Conservation (phyloP, 306 rosid species). For the Pyrus betulifolia region DNA sequence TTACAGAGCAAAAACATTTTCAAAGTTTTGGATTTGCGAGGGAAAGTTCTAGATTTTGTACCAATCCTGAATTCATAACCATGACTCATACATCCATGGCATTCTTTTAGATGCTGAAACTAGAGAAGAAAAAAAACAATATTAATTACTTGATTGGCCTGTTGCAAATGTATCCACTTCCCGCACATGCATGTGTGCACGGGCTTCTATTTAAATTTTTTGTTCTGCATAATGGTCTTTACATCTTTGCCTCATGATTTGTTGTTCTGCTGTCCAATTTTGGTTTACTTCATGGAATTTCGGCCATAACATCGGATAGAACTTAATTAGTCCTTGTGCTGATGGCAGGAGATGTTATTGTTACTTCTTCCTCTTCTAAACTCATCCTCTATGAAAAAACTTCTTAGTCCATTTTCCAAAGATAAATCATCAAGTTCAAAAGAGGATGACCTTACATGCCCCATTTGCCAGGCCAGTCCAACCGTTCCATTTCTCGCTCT, state of each 20-base stretch:
- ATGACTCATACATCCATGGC: neutral
- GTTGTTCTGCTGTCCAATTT: neutral
- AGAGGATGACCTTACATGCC: constrained; percentile 63
- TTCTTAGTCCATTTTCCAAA: constrained; percentile 77
- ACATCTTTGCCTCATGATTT: neutral
- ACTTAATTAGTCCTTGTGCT: constrained; percentile 20
- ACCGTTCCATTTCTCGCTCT: constrained; percentile 82
- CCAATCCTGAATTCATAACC: neutral
- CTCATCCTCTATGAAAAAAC: constrained; percentile 75
- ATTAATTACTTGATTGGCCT: neutral
- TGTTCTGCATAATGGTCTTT: neutral
- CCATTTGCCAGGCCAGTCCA: constrained; percentile 81
- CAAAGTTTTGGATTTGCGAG: neutral
- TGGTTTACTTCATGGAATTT: neutral
- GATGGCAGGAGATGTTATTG: constrained; percentile 89
- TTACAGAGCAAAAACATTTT: neutral
- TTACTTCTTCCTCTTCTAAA: constrained; percentile 95
- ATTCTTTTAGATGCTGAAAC: neutral
- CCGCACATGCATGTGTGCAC: no score
- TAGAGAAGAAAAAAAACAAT: neutral
- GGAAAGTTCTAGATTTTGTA: neutral
- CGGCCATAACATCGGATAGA: neutral
- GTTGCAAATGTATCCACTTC: neutral
- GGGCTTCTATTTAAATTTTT: neutral
- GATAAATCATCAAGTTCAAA: constrained; percentile 72